Evolutionary conservation across 225 moss, liverwort and hornwort species (phyloP), one percentile per base, ranked within the genome.

Genomic region (Polytrichum commune): DNA sequence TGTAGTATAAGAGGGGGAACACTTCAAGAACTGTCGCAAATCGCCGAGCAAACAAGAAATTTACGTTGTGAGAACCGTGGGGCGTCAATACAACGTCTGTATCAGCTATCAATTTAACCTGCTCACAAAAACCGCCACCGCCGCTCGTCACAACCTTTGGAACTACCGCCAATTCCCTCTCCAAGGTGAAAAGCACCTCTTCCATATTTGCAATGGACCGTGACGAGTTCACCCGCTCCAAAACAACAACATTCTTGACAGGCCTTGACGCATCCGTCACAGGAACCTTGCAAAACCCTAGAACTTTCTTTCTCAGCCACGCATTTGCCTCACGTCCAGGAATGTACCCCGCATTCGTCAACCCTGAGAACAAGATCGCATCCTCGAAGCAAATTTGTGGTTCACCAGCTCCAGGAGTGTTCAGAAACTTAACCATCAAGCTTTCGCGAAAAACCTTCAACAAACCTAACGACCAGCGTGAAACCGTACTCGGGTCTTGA

Each of bases 1-100:
- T 86, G 67, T 94, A 90, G 63, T 97, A 97, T 6, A 97, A 69
- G 13, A 97, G 74, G 19, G 96, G 96, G 66, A 97, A 97, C 26
- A 85, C 92, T 76, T 97, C 96, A 63, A 97, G 38, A 27, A 94
- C 90, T 25, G 84, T 80, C 0, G 93, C 88, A 69, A 88, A 88
- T 6, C 81, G 90, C 30, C 96, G 89, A 53, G 93, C 96, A 79
- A 97, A 97, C 62, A 97, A 71, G 62, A 97, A 93, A 65, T 97
- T 97, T 33, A 97, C 82, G 55, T 97, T 97, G 65, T 97, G 96
- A 61, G 93, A 93, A 27, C 96, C 96, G 57, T 97, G 96, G 24
- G 96, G 90, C 57, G 96, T 97, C 55, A 97, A 72, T 27, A 87
- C 86, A 63, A 97, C 33, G 70, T 97, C 96, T 16, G 83, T 93